Base-by-base conservation (phyloP, 805 yeast genomes). In the Metschnikowia continentalis region DNA sequence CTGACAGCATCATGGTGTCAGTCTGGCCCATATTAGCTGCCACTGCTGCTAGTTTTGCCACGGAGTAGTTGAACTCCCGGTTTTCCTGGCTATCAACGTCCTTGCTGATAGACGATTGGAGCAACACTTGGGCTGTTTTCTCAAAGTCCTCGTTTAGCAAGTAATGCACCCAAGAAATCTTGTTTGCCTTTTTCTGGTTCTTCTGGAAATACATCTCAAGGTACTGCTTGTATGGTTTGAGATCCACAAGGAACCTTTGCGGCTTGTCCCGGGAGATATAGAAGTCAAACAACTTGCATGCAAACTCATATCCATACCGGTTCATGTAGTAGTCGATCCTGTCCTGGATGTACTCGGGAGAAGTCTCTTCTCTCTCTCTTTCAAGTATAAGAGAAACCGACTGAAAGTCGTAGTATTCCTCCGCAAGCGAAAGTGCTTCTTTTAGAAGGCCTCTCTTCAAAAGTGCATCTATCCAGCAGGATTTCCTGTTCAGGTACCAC, bases 111-210 rank as follows among this genome's bases (percentile, higher is more conserved):
- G 76, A 69, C 26, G 80, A 75, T 1, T 67, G 61, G 3, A 71
- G 59, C 32, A 90, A 68, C 1, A 75, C 71, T 13, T 63, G 58
- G 1, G 84, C 70, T 0, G 90, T 92, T 1, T 66, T 61, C 4
- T 47, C 55, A 61, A 75, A 86, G 8, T 81, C 71, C 3, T 72
- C 73, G 54, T 75, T 80, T 32, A 80, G 63, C 13, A 89, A 64
- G 50, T 84, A 78, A 50, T 80, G 76, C 19, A 90, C 83, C 96
- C 96, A 90, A 2, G 88, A 77, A 46, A 88, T 77, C 38, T 76
- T 68, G 4, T 81, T 75, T 35, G 80, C 78, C 50, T 74, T 72
- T 2, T 67, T 60, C 5, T 61, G 57, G 26, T 70, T 63, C 32
- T 74, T 73, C 2, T 64, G 57, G 52, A 90, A 77, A 61, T 82